These are phyloP conservation scores for Diaporthe sp. DNA, from an alignment of 2,329 filamentous ascomycete species.

Conservation along the genomic window DNA sequence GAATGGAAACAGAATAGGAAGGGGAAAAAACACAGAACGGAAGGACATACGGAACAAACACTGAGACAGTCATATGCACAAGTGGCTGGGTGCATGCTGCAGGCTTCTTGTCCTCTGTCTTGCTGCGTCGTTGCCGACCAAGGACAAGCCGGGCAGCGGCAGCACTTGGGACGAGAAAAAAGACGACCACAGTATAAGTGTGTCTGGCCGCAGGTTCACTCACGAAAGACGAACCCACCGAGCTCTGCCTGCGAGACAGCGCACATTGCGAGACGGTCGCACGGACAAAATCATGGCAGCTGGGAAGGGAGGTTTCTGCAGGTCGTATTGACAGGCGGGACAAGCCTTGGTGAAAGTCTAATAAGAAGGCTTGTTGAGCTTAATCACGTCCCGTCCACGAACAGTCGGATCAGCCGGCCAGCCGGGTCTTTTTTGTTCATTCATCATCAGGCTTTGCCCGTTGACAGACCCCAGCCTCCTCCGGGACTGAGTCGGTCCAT, in stretches of 20 bases:
- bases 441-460: neutral
- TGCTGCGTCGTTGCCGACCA: neutral
- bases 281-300: neutral
- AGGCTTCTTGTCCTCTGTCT: neutral
- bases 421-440: neutral
- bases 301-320: neutral
- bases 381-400: neutral
- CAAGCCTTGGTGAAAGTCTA: slow-evolving; percentile 9
- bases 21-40: neutral
- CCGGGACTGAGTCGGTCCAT: neutral
- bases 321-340: slow-evolving; percentile 13
- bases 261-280: neutral
- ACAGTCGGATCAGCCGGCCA: neutral
- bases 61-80: slow-evolving; percentile 6
- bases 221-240: neutral
- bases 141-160: neutral
- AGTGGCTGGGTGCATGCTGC: neutral
- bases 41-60: slow-evolving; percentile 2
- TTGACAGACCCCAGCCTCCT: neutral
- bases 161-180: slow-evolving; percentile 13
- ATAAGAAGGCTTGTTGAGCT: slow-evolving; percentile 14
- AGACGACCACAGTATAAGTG: neutral
- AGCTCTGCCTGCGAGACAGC: neutral
- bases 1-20: neutral
- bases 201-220: neutral